Conservation (phyloP, 2,329 filamentous ascomycete species). For the Mariannaea elegans region DNA sequence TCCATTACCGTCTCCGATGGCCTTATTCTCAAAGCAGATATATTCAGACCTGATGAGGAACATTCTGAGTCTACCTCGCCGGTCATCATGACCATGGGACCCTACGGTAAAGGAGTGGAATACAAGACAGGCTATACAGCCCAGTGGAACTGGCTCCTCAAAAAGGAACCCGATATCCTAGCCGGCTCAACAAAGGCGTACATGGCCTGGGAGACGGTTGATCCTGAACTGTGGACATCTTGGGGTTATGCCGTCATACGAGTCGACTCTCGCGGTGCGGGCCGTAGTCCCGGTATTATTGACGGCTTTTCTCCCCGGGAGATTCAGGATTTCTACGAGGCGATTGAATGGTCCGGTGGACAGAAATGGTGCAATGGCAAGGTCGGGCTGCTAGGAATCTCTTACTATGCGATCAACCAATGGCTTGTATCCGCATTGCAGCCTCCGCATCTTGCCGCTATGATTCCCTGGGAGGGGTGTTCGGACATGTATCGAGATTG, state of each 20-base stretch:
- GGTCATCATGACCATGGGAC: not conserved
- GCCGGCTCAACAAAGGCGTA: not conserved
- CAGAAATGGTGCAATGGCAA: conserved; percentile 6
- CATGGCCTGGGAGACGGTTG: not conserved
- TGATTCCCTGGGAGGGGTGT: not conserved
- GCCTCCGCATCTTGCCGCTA: not conserved
- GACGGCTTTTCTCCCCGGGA: not conserved
- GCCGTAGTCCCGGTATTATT: not conserved
- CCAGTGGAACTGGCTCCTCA: not conserved
- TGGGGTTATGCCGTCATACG: not conserved
- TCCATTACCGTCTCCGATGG: not conserved
- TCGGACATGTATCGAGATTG: not conserved
- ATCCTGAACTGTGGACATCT: not conserved
- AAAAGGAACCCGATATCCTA: not conserved
- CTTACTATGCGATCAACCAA: not conserved
- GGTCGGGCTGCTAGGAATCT: not conserved
- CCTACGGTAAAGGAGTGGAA: not conserved
- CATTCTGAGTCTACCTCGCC: too few relatives aligned
- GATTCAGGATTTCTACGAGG: not conserved
- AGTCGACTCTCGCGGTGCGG: not conserved
- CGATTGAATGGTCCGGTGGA: not conserved
- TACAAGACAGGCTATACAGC: not conserved
- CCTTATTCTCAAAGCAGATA: not conserved
- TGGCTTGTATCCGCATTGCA: not conserved
- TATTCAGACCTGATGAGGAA: not conserved